Base-by-base conservation (phyloP, 495 filamentous ascomycete genomes). In the Daldinia bambusicola region DNA sequence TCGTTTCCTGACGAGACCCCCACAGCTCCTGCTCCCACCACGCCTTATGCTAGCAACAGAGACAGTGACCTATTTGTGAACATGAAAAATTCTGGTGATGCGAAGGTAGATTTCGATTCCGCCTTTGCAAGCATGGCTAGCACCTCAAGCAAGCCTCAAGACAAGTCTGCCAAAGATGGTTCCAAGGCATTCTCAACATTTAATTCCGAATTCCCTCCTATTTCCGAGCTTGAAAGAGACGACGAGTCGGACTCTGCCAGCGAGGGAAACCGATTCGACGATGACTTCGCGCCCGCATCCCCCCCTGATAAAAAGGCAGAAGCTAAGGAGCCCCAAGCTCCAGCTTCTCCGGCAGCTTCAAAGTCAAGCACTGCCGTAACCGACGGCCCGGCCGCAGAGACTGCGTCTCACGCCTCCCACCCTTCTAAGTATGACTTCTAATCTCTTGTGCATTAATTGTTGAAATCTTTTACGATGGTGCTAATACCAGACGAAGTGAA, bases 141-240 rank as follows among this genome's bases (percentile, higher is more conserved):
- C 62, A 64, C 78, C 14, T 75, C 77, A 38, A 59, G 22, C 13
- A 72, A 76, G 53, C 53, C 71, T 51, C 71, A 75, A 20, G 75
- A 77, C 2, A 77, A 77, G 66, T 65, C 74, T 10, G 52, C 62
- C 12, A 71, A 73, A 34, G 75, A 77, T 60, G 58, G 26, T 38
- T 77, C 75, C 51, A 80, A 83, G 60, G 76, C 69, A 32, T 82
- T 75, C 70, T 82, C 80, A 31, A 76, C 71, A 32, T 87, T 90
- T 63, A 80, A 87, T 72, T 80, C 86, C n/a, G 95, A 98, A 75
- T 98, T 98, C 80, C 96, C 96, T 37, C 95, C 95, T 1, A 97
- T 98, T 63, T 90, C 89, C 40, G 94, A 97, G 73, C 77, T 97
- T 37, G 89, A 90, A 48, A 84, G 90, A 55, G 92, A 95, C 67